Evolutionary conservation across 768 basidiomycete genomes (phyloP), one percentile per base, ranked within the genome.

Genomic region (Lactifluus piperatus): DNA sequence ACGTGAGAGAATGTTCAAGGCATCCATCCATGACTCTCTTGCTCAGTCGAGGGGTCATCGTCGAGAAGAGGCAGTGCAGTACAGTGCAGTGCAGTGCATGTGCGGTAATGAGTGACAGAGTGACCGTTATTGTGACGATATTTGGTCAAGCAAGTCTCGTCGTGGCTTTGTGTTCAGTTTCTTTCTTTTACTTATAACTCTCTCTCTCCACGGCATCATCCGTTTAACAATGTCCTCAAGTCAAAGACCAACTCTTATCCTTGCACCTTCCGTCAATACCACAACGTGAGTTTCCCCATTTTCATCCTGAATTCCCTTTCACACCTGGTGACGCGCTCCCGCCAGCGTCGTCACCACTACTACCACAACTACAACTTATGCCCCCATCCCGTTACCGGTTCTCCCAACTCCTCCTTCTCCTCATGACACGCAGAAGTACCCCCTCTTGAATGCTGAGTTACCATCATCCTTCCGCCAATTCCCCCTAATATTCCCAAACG

Each of bases 301-400:
- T 14, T 16, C 27, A 11, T 41, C 39, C 34, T 36, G n/a, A 22
- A 44, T 16, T 13, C 16, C 41, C 4, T 14, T 39, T n/a, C 26
- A 34, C n/a, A 4, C 43, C 1, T 46, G 7, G 32, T 62, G 52
- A 63, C 52, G 43, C 55, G 39, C 48, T 32, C 44, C 54, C 49
- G 43, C n/a, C 22, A 93, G 91, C 54, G 88, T 93, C 66, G 86
- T 90, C 66, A 93, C 91, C 50, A 92, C 88, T n/a, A 93, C 91
- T 1, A 91, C 88, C 0, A 93, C 91, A 2, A 93, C 91, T 1
- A 93, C 91, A 2, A 83, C 86, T 11, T 91, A 93, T 74, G 86
- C 91, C 56, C 91, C 91, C n/a, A 91, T 93, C 62, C 85, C 82
- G 39, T 70, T 93, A 2, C 91, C 91, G 1, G 73, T 85, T 8